Evolutionary conservation across 371 early-diverging fungal genomes (phyloP), one percentile per base, ranked within the genome.

Genomic region (Conidiobolus incongruus): DNA sequence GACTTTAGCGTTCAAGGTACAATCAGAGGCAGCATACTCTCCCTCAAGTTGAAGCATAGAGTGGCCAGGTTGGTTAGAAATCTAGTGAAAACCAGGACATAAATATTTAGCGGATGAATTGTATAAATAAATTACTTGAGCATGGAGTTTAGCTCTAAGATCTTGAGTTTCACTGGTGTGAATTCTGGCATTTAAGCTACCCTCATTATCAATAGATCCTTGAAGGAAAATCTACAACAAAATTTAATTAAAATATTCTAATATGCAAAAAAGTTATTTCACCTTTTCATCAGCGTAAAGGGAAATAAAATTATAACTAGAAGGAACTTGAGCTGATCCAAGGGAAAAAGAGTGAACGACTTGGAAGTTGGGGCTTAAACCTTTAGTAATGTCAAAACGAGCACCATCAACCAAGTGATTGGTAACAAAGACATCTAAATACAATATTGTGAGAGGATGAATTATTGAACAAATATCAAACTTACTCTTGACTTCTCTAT

Each of bases 351-450:
- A 75, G 66, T 96, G 95, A 44, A 78, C 72, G 38, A 88, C 83
- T 53, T 91, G 91, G 67, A 96, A 90, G 64, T 81, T 82, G 46
- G 66, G 82, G 40, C 85, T 85, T 54, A 90, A 65, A 35, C 81
- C 70, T 55, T 88, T 88, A 34, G 79, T 73, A 50, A 93, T 70
- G 53, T 93, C 92, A 45, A 89, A 81, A 50, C 84, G 82, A 24
- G 81, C 93, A 48, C 97, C 97, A 49, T 96, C 94, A 55, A 94
- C 84, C 51, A 83, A 56, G 55, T 74, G 77, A 60, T 80, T 69
- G 50, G 77, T 72, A 46, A 80, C 62, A 53, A 83, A 79, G 11
- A 73, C 65, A 46, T 70, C 82, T 86, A 60, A 23, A 34, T 8
- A 24, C 35, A 35, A 20, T 40, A n/a, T 7, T 17, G 23, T n/a